These are phyloP conservation scores for Avena sativa DNA, from an alignment of 176 grass and related monocot species.

Conservation along the genomic window DNA sequence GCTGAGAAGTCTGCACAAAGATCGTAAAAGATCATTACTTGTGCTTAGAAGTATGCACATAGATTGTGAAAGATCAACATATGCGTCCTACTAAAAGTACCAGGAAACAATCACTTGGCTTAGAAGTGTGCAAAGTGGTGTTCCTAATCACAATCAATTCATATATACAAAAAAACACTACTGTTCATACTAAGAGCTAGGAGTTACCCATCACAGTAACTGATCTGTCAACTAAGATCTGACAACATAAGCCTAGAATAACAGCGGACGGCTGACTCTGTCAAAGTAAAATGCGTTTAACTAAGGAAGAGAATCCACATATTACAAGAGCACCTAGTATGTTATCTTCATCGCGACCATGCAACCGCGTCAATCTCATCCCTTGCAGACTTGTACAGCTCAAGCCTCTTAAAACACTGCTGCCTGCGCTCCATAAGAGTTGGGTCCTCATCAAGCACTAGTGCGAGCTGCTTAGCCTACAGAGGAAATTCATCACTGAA, in stretches of 20 bases:
- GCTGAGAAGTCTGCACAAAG: not conserved
- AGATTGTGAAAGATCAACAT: not conserved
- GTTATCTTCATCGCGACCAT: conserved; percentile 57
- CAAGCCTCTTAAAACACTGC: conserved; percentile 80
- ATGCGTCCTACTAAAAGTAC: not conserved
- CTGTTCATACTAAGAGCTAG: conserved; percentile 8
- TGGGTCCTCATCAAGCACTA: conserved; percentile 90
- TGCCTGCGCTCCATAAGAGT: conserved; percentile 83
- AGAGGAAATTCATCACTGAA: conserved; percentile 13
- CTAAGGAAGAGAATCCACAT: not conserved
- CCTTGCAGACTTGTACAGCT: conserved; percentile 89
- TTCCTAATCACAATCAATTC: not conserved
- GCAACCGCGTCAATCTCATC: conserved; percentile 88
- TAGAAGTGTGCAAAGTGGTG: not conserved
- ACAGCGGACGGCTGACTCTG: conserved; percentile 6
- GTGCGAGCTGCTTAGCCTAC: conserved; percentile 72
- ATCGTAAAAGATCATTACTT: not conserved
- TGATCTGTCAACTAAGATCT: conserved; percentile 32
- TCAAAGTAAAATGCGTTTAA: conserved; percentile 24
- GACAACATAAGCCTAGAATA: conserved; percentile 25
- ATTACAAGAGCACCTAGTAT: conserved; percentile 5
- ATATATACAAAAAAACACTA: conserved; percentile 1
- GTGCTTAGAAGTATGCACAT: conserved; percentile 21
- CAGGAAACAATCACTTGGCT: not conserved
- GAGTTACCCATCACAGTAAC: conserved; percentile 13